A percentile compares a stretch with the other conserved stretches of the same genome.
These are phyloP conservation scores for Tieghemostelium lacteum DNA, from an alignment of 78 protist genomes.

Conservation along the genomic window DNA sequence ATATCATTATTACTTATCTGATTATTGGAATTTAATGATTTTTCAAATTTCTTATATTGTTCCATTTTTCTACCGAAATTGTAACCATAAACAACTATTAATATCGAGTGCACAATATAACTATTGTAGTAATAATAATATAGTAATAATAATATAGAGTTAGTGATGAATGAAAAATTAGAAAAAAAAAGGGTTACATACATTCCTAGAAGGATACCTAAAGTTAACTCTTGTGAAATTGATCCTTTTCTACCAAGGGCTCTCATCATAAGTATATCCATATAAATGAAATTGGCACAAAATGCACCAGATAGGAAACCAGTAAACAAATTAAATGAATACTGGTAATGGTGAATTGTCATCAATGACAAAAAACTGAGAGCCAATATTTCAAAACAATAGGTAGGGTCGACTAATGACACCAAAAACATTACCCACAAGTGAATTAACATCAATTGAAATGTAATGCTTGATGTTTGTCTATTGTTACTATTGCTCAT, in stretches of 20 bases:
- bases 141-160: background rate
- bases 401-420: conserved; percentile 27
- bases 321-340: conserved; percentile 39
- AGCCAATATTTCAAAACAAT: conserved; percentile 14
- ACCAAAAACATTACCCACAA: conserved; percentile 12
- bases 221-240: conserved; percentile 23
- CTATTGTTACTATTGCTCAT: background rate
- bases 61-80: conserved; percentile 37
- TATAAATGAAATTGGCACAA: conserved; percentile 68
- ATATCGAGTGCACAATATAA: conserved; percentile 44
- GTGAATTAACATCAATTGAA: conserved; percentile 36
- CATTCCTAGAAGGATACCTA: conserved; percentile 14
- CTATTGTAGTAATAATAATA: background rate
- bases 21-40: too few species aligned
- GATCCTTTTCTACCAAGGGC: conserved; percentile 39
- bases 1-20: too few species aligned
- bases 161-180: background rate
- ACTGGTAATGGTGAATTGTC: conserved; percentile 1
- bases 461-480: background rate
- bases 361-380: conserved; percentile 31
- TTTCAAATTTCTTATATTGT: too few species aligned
- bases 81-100: conserved; percentile 63
- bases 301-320: conserved; percentile 54
- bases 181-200: background rate
- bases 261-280: conserved; percentile 22